Evolutionary conservation across 805 yeast species (phyloP).

Genomic region (Scheffersomyces ergatensis): DNA sequence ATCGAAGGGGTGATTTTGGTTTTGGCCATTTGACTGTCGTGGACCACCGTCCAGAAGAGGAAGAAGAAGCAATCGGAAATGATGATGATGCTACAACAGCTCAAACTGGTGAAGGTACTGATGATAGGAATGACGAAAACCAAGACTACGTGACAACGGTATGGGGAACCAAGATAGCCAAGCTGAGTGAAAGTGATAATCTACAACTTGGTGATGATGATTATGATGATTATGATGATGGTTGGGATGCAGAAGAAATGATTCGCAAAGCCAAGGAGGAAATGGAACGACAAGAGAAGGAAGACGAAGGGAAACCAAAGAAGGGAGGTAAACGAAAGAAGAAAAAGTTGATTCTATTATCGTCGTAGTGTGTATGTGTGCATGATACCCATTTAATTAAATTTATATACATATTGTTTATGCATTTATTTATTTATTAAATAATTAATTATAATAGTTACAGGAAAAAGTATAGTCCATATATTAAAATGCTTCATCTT

Average conservation of each 20-base stretch:
- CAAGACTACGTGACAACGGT: constrained; percentile 50
- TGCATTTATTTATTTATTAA: too few relatives aligned
- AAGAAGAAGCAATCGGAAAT: constrained; percentile 5
- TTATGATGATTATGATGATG: constrained; percentile 44
- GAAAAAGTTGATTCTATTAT: constrained; percentile 41
- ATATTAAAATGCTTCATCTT: constrained; percentile 8
- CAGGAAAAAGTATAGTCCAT: too few relatives aligned
- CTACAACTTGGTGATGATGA: constrained; percentile 15
- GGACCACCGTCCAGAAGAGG: constrained; percentile 28
- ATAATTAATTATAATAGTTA: too few relatives aligned
- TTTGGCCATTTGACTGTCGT: constrained; percentile 34
- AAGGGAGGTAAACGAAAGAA: constrained; percentile 43
- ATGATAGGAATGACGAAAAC: constrained; percentile 10
- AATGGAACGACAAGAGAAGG: constrained; percentile 27
- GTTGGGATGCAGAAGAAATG: constrained; percentile 50
- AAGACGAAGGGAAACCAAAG: constrained; percentile 5
- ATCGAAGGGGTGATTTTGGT: constrained; percentile 10
- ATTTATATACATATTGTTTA: too few relatives aligned
- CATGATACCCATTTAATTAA: too few relatives aligned
- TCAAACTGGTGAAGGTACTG: neutral
- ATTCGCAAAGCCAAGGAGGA: constrained; percentile 51
- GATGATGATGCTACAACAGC: neutral
- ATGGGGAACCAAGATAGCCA: constrained; percentile 71
- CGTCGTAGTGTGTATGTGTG: too few relatives aligned
- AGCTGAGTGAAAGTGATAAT: constrained; percentile 21